Evolutionary conservation across 495 filamentous ascomycete species (phyloP).

Genomic region (Penicillium atrosanguineum): DNA sequence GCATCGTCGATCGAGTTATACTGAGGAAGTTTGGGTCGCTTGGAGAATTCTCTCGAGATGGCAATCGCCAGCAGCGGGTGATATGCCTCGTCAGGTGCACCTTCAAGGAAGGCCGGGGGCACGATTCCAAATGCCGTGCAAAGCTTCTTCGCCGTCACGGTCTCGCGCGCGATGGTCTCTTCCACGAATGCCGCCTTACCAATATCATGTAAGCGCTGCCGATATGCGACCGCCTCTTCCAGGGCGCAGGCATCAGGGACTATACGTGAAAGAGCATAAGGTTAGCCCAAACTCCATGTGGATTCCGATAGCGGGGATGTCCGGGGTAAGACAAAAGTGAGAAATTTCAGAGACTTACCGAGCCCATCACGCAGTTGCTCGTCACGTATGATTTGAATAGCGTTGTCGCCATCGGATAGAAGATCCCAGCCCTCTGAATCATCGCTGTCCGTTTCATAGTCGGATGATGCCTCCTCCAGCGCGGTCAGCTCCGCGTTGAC

Average conservation of each 20-base stretch:
- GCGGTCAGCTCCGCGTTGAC: conserved; percentile 27
- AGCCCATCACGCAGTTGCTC: conserved; percentile 58
- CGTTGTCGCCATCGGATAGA: conserved; percentile 66
- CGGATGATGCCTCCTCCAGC: conserved; percentile 29
- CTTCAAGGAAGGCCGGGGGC: conserved; percentile 74
- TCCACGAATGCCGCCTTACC: conserved; percentile 75
- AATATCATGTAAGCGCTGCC: conserved; percentile 67
- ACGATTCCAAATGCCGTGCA: conserved; percentile 88
- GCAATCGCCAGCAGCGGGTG: conserved; percentile 71
- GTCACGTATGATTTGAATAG: conserved; percentile 60
- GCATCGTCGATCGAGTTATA: conserved; percentile 91
- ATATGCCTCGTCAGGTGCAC: conserved; percentile 69
- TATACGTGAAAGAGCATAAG: conserved; percentile 8
- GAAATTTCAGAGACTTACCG: conserved; percentile 26
- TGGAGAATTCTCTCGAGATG: conserved; percentile 77
- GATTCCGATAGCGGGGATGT: conserved; percentile 26
- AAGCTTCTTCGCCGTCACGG: conserved; percentile 75
- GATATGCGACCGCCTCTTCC: conserved; percentile 67
- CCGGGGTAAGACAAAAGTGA: conserved; percentile 19
- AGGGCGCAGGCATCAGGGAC: conserved; percentile 65
- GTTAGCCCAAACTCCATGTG: conserved; percentile 18
- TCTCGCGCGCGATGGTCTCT: conserved; percentile 64
- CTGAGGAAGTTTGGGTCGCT: conserved; percentile 72
- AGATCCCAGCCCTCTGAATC: conserved; percentile 67
- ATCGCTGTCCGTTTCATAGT: conserved; percentile 58